These are phyloP conservation scores for Cephalotrichum gorgonifer DNA, from an alignment of 2,329 filamentous ascomycete species.

Conservation along the genomic window DNA sequence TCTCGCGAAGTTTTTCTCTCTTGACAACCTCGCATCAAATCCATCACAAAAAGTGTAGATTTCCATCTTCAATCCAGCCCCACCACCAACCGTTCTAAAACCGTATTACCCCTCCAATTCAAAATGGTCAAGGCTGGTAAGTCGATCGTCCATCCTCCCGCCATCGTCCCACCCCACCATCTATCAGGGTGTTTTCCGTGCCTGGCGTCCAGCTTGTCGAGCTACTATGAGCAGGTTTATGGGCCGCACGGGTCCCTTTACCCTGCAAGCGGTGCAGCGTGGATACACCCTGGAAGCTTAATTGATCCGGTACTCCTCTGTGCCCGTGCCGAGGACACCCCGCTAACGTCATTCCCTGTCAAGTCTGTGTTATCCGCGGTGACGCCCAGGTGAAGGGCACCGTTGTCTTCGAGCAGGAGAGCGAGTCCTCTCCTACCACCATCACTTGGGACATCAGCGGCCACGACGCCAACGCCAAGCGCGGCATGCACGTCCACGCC, in stretches of 20 bases:
- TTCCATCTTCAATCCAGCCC: not conserved
- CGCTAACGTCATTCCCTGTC: constrained; percentile 10
- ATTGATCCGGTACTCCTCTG: not conserved
- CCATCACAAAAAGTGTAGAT: constrained; percentile 2
- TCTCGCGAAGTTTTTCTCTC: constrained; percentile 1
- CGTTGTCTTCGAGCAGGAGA: constrained; percentile 87
- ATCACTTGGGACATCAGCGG: constrained; percentile 88
- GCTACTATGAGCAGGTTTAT: constrained; percentile 4
- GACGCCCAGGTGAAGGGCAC: constrained; percentile 92
- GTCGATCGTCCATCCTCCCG: constrained; percentile 4
- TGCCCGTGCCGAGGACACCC: not conserved
- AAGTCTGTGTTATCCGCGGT: constrained; percentile 96
- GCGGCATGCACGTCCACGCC: constrained; percentile 97
- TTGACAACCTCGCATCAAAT: not conserved
- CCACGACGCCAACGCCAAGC: constrained; percentile 89
- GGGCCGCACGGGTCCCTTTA: not conserved
- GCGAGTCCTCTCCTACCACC: constrained; percentile 72
- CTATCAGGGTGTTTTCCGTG: constrained; percentile 3
- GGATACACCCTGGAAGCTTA: constrained; percentile 2
- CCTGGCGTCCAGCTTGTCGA: not conserved
- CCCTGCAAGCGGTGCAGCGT: not conserved
- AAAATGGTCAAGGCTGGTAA: constrained; percentile 14
- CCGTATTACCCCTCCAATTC: constrained; percentile 3
- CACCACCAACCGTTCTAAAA: not conserved
- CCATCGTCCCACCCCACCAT: constrained; percentile 1